Percentiles rank a stretch among this genome's conserved stretches.
These are phyloP conservation scores for Malassezia yamatoensis DNA, from an alignment of 1,284 basidiomycete species.

Conservation along the genomic window DNA sequence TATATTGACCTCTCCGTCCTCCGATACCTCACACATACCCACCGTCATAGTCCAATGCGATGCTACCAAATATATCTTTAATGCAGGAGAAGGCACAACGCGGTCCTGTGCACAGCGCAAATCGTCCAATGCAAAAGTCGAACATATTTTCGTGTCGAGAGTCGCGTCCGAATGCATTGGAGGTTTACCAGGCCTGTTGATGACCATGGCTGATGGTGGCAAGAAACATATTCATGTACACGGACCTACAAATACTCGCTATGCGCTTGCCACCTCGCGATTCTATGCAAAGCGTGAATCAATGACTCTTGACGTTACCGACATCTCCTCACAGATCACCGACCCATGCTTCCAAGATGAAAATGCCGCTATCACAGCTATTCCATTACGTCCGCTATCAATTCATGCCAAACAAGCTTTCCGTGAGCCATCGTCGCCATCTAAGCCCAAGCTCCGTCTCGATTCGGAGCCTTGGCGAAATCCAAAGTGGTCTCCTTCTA, in stretches of 20 bases:
- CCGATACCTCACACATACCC: slow-evolving; percentile 63
- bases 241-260: slow-evolving; percentile 63
- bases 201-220: slow-evolving; percentile 68
- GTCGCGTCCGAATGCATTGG: slow-evolving; percentile 54
- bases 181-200: slow-evolving; percentile 58
- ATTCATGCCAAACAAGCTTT: background rate
- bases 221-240: slow-evolving; percentile 57
- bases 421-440: background rate
- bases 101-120: slow-evolving; percentile 62
- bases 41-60: slow-evolving; percentile 65
- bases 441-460: background rate
- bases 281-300: slow-evolving; percentile 28
- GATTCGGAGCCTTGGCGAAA: slow-evolving; percentile 17
- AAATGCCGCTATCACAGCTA: slow-evolving; percentile 58
- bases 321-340: slow-evolving; percentile 19
- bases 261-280: slow-evolving; percentile 60
- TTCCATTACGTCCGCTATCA: slow-evolving; percentile 53
- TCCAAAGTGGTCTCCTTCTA: slow-evolving; percentile 11
- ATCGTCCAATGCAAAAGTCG: slow-evolving; percentile 58
- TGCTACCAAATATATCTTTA: slow-evolving; percentile 71
- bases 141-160: slow-evolving; percentile 64
- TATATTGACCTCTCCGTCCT: slow-evolving; percentile 35
- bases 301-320: slow-evolving; percentile 23
- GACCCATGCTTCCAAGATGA: slow-evolving; percentile 55
- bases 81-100: slow-evolving; percentile 69